Evolutionary conservation across 2,329 filamentous ascomycete genomes (phyloP).

Genomic region (Fusarium sp.): DNA sequence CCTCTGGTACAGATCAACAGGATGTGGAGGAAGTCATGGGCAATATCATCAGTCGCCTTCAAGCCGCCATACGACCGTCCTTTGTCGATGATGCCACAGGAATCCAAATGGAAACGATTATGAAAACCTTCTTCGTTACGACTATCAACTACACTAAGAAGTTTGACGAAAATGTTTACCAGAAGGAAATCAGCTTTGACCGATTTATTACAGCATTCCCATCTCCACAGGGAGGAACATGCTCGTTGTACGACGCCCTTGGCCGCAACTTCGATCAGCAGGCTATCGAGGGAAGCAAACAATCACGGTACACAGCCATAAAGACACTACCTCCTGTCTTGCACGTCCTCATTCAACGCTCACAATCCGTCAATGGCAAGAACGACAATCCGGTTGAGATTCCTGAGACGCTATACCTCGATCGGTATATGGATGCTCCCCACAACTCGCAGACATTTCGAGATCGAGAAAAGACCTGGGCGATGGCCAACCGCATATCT

Average conservation of each 20-base stretch:
- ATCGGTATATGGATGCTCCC: slow-evolving; percentile 83
- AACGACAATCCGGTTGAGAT: slow-evolving; percentile 82
- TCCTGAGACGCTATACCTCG: slow-evolving; percentile 85
- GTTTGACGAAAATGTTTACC: slow-evolving; percentile 57
- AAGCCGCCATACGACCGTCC: slow-evolving; percentile 84
- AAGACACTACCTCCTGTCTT: slow-evolving; percentile 83
- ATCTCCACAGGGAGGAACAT: slow-evolving; percentile 58
- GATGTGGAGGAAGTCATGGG: slow-evolving; percentile 97
- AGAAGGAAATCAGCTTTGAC: slow-evolving; percentile 67
- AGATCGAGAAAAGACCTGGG: slow-evolving; percentile 78
- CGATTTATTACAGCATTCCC: slow-evolving; percentile 72
- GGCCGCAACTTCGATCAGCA: slow-evolving; percentile 88
- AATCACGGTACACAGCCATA: slow-evolving; percentile 76
- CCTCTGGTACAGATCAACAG: slow-evolving; percentile 78
- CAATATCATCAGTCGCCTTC: slow-evolving; percentile 89
- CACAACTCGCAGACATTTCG: slow-evolving; percentile 71
- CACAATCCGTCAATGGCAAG: slow-evolving; percentile 79
- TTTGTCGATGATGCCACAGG: slow-evolving; percentile 71
- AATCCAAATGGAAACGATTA: slow-evolving; percentile 85
- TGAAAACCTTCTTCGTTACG: slow-evolving; percentile 75
- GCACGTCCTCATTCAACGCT: slow-evolving; percentile 89
- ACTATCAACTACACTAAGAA: slow-evolving; percentile 71
- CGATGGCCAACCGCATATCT: slow-evolving; percentile 73
- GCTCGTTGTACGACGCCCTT: slow-evolving; percentile 84
- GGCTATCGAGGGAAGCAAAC: slow-evolving; percentile 74